Evolutionary conservation across 371 early-diverging fungal species (phyloP), one percentile per base, ranked within the genome.

Genomic region (Mortierella sp.): DNA sequence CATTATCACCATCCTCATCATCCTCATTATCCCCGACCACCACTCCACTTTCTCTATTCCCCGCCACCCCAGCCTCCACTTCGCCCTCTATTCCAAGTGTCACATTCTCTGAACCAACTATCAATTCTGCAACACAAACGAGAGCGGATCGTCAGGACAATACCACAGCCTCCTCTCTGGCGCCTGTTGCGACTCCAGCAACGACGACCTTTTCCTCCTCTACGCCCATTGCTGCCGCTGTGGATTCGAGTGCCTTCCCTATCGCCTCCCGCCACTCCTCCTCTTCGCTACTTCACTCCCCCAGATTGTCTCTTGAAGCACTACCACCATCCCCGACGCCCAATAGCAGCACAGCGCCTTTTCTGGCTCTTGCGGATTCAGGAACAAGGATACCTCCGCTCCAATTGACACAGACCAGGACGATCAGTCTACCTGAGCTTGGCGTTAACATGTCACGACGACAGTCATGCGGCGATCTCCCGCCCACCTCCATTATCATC

Each of bases 401-500:
- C 5, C 39, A 31, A 39, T 14, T 52, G 47, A 50, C 64, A 22
- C 70, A 71, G 11, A 14, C 75, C 39, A 63, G 61, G 34, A 55
- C 74, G 24, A 71, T 71, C 26, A 45, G 43, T 47, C 50, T 79
- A 34, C 72, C 79, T 53, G 79, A 74, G 26, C 72, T 79, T 8
- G 24, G 47, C 26, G 55, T 61, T 24, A 67, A 69, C 34, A 81
- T 81, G 81, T 73, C 81, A 10, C 70, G 79, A 37, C 50, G 83
- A 71, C 83, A 82, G 52, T 78, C 83, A 19, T 82, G 83, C 39
- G 75, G 79, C 45, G 83, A 82, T 48, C 83, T 82, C 7, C 83
- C 83, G 0, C 83, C 83, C 4, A 70, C 83, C 16, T 74, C 83
- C 47, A 78, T 82, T 48, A 65, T 78, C 29, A 78, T 78, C 64